Base-by-base conservation (phyloP, 768 basidiomycete species). In the Galerina sulciceps region DNA sequence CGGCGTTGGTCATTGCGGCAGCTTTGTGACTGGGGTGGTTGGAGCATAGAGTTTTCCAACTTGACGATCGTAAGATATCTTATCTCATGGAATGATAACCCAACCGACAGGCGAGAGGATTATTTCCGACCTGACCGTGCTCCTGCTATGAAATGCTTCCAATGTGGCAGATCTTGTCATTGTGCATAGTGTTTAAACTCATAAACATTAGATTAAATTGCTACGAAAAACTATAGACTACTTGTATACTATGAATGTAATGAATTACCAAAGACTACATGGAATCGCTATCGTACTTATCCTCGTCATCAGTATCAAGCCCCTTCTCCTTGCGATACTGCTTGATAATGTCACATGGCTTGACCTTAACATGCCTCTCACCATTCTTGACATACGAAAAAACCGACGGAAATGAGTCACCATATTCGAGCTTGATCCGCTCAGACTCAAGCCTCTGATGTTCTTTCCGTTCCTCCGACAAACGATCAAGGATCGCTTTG, bases 1-100 rank as follows among this genome's bases (percentile, higher is more conserved):
- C 57, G 65, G 1, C 69, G 73, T 0, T 80, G 79, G 78, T 61
- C 67, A 0, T 58, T 80, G 0, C 57, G 72, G 0, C 55, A 60
- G 4, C 75, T 82, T 20, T 82, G 79, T 51, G 74, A 76, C 13
- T 81, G 80, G 78, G 80, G 76, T 36, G 81, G 79, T 6, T 81
- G 80, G 79, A 75, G 72, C 49, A 72, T 65, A 4, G 73, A 79
- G 31, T 76, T 76, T 53, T 73, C 72, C 4, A 69, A 70, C 45
- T 42, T 75, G 55, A 79, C 76, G 0, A 77, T 81, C 44, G 75
- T 81, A 40, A 76, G 75, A 55, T 79, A 80, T 55, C 63, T 79
- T 8, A 72, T 78, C 18, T 76, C 75, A 8, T 75, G 71, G 71
- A 78, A 75, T 42, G 75, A 80, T 61, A 66, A 75, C n/a, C 72